phyloP scores from a whole-genome alignment of 2,329 filamentous ascomycete species.

The Aspergillus novofumigatus region DNA sequence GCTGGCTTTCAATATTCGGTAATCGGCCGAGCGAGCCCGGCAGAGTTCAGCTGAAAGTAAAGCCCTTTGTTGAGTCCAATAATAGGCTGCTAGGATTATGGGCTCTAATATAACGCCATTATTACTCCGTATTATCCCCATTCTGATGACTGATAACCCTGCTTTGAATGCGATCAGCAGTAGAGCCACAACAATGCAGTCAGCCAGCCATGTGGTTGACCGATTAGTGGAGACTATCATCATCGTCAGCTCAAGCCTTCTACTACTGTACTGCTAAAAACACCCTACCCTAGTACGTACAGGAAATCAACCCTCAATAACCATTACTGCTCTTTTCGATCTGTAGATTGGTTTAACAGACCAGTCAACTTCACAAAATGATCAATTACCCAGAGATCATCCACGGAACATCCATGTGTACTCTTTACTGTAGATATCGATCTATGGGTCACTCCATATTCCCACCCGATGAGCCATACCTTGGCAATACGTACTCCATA shows the following conservation, averaged over 20 bases:
- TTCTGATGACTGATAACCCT: not conserved
- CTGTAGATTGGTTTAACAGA: not conserved
- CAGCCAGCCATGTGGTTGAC: not conserved
- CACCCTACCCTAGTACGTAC: too few species aligned
- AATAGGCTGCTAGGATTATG: too few species aligned
- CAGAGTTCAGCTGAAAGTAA: not conserved
- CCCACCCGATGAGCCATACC: too few species aligned
- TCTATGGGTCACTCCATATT: too few species aligned
- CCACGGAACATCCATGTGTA: not conserved
- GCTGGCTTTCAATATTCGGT: not conserved
- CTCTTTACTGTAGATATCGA: not conserved
- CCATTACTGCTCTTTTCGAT: too few species aligned
- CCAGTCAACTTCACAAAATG: not conserved
- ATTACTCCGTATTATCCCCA: not conserved
- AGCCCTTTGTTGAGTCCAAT: not conserved
- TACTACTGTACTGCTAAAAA: too few species aligned
- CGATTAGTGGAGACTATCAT: not conserved
- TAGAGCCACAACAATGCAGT: not conserved
- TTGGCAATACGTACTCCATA: too few species aligned
- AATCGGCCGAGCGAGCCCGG: not conserved
- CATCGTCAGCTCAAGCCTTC: too few species aligned
- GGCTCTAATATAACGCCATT: too few species aligned
- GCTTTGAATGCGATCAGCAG: not conserved
- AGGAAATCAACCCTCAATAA: not conserved
- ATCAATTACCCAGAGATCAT: not conserved